A percentile compares a stretch with the other conserved stretches of the same genome.
Conservation (phyloP, 179 eudicot species). For the Silene vulgaris region DNA sequence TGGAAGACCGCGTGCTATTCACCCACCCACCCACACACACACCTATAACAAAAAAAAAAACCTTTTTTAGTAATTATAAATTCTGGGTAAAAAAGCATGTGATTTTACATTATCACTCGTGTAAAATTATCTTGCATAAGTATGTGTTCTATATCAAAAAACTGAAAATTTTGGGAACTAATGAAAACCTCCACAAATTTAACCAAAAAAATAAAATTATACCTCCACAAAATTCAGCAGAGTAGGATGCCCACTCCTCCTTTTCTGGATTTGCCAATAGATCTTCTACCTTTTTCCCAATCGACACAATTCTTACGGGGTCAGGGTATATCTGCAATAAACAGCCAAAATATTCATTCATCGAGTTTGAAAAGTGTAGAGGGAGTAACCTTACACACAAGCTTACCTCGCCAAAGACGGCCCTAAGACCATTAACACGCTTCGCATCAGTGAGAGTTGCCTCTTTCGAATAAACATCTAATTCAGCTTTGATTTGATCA, state of each 20-base stretch:
- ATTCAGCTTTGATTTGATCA: conserved; percentile 77
- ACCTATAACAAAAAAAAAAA: too few species aligned
- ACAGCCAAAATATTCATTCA: conserved; percentile 12
- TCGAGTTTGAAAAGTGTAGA: neutral
- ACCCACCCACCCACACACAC: too few species aligned
- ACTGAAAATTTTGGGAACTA: neutral
- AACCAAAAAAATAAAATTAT: too few species aligned
- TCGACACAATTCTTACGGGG: conserved; percentile 86
- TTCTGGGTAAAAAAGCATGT: too few species aligned
- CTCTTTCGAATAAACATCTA: conserved; percentile 81
- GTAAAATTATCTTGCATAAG: neutral
- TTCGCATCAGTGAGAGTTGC: conserved; percentile 75
- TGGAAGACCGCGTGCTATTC: too few species aligned
- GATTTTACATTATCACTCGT: too few species aligned
- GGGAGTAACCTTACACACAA: neutral
- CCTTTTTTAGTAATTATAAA: too few species aligned
- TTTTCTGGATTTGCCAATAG: conserved; percentile 72
- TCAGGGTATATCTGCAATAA: conserved; percentile 82
- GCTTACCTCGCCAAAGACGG: conserved; percentile 95
- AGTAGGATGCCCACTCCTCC: conserved; percentile 69
- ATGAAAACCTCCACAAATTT: conserved; percentile 69
- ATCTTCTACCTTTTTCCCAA: conserved; percentile 88
- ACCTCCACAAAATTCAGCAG: conserved; percentile 98
- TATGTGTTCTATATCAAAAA: conserved; percentile 10
- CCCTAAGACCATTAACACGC: conserved; percentile 81